These are phyloP conservation scores for Plenodomus biglobosus DNA, from an alignment of 2,329 filamentous ascomycete species.

Conservation along the genomic window DNA sequence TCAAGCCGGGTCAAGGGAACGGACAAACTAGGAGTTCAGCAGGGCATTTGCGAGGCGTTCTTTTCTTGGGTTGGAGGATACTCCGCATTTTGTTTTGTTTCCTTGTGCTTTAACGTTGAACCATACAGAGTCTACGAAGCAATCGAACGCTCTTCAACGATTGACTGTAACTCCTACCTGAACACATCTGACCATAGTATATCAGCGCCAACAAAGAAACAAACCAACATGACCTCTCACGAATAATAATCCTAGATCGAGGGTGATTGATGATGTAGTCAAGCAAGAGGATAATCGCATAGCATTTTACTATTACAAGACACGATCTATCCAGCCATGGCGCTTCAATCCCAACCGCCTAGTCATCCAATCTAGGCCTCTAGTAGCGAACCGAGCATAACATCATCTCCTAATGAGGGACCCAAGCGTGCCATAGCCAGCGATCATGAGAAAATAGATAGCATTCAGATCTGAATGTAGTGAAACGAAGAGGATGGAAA, in stretches of 20 bases:
- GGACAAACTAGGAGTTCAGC: conserved; percentile 12
- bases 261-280: background rate
- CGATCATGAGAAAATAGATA: background rate
- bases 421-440: background rate
- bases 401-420: background rate
- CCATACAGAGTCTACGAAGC: background rate
- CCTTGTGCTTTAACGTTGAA: background rate
- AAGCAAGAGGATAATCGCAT: conserved; percentile 1
- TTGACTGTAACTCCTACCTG: too few species aligned
- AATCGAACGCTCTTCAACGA: background rate
- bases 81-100: background rate
- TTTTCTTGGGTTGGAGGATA: conserved; percentile 7
- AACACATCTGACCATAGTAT: too few species aligned
- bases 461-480: background rate
- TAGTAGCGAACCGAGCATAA: too few species aligned
- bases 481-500: background rate
- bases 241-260: too few species aligned
- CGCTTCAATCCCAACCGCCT: too few species aligned
- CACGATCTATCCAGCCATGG: too few species aligned
- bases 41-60: conserved; percentile 25
- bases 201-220: too few species aligned
- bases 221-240: too few species aligned
- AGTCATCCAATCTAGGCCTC: too few species aligned
- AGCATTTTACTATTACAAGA: conserved; percentile 1
- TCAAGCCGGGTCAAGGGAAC: conserved; percentile 1